These are phyloP conservation scores for Entomortierella parvispora DNA, from an alignment of 192 early-diverging fungal genomes.

Conservation along the genomic window DNA sequence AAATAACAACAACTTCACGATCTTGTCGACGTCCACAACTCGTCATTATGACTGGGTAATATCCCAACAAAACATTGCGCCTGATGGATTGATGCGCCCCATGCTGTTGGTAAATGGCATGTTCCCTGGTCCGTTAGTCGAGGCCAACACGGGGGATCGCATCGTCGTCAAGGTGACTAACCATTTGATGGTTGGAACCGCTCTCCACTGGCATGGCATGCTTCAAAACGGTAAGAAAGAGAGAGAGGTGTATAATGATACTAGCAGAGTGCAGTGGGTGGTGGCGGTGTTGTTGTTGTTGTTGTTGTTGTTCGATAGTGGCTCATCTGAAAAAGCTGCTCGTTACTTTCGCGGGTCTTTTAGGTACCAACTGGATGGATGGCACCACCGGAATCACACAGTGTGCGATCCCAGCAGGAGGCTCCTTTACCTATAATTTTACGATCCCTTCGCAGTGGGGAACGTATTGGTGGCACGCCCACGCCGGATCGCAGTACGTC, in stretches of 20 bases:
- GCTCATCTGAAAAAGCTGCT: no score
- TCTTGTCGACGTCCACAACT: neutral
- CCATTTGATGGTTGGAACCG: conserved; percentile 23
- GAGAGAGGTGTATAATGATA: neutral
- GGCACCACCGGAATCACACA: conserved; percentile 51
- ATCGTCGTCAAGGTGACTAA: conserved; percentile 53
- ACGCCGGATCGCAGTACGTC: conserved; percentile 41
- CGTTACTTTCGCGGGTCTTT: no score
- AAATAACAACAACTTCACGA: conserved; percentile 4
- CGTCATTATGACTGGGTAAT: conserved; percentile 11
- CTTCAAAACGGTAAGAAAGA: conserved; percentile 43
- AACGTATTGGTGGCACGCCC: conserved; percentile 59
- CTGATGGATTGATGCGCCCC: neutral
- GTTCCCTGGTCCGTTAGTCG: conserved; percentile 54
- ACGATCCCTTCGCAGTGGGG: conserved; percentile 38
- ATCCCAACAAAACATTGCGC: neutral
- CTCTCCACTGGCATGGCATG: conserved; percentile 62
- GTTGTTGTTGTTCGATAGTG: no score
- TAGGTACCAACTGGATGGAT: conserved; percentile 53
- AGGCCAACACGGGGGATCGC: conserved; percentile 52
- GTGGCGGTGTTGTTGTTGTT: no score
- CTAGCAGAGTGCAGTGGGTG: no score
- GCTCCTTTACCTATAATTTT: conserved; percentile 39
- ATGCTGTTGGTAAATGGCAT: conserved; percentile 11
- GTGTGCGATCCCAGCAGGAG: conserved; percentile 32